Evolutionary conservation across 495 filamentous ascomycete species (phyloP).

Genomic region (Copromyces sp.): DNA sequence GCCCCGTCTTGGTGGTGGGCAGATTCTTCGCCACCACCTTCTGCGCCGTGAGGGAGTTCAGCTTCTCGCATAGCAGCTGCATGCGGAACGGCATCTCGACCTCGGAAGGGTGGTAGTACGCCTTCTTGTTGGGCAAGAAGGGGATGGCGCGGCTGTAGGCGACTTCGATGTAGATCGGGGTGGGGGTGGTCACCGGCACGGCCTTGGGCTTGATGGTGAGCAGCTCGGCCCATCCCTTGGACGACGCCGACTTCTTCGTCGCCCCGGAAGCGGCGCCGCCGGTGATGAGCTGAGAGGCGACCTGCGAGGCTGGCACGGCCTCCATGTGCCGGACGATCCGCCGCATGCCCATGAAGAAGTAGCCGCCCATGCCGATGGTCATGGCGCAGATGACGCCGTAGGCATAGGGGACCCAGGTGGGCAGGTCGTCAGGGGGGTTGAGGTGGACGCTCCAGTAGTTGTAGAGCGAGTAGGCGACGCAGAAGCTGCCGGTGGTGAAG

Average conservation of each 20-base stretch:
- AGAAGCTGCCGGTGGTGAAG: conserved; percentile 46
- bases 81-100: conserved; percentile 30
- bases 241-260: background rate
- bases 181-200: background rate
- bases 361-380: conserved; percentile 37
- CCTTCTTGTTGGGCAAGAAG: conserved; percentile 24
- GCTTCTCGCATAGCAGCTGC: conserved; percentile 12
- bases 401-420: conserved; percentile 32
- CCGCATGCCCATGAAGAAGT: conserved; percentile 33
- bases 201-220: background rate
- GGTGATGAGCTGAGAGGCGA: background rate
- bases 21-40: conserved; percentile 12
- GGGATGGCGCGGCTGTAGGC: conserved; percentile 26
- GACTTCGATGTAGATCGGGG: conserved; percentile 28
- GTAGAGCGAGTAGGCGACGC: conserved; percentile 45
- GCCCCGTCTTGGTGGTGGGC: background rate
- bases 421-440: conserved; percentile 31
- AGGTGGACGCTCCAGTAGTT: conserved; percentile 41
- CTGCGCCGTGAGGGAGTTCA: conserved; percentile 2
- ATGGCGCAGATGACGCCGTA: conserved; percentile 34
- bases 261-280: background rate
- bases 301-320: conserved; percentile 18
- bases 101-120: conserved; percentile 22
- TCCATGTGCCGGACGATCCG: conserved; percentile 33
- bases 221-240: background rate